These are phyloP conservation scores for Aurifilum marmelostoma DNA, from an alignment of 2,329 filamentous ascomycete genomes.

Conservation along the genomic window DNA sequence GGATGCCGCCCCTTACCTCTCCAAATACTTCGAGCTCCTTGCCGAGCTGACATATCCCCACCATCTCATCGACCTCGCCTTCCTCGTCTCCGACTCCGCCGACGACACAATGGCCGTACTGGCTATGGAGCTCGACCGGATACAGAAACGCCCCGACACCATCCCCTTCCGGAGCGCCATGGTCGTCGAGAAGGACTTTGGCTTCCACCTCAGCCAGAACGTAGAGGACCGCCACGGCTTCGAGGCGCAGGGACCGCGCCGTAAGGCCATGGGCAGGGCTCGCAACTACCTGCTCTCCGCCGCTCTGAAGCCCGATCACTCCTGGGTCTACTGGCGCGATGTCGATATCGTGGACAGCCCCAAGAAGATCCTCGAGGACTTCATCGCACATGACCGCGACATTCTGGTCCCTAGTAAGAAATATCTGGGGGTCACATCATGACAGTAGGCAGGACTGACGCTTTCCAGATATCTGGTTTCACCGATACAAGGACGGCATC, in stretches of 20 bases:
- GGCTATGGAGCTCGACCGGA: constrained; percentile 80
- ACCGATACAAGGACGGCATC: constrained; percentile 76
- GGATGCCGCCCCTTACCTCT: constrained; percentile 80
- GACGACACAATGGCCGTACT: constrained; percentile 93
- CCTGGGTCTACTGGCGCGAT: constrained; percentile 98
- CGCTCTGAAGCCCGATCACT: constrained; percentile 88
- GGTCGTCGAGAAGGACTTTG: constrained; percentile 92
- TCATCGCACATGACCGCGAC: constrained; percentile 91
- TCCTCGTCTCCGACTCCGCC: constrained; percentile 87
- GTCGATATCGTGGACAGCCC: constrained; percentile 95
- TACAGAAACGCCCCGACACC: constrained; percentile 80
- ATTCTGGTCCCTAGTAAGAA: constrained; percentile 90
- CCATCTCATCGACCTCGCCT: constrained; percentile 90
- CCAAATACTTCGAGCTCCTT: constrained; percentile 92
- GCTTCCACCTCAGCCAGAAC: constrained; percentile 71
- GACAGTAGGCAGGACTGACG: constrained; percentile 34
- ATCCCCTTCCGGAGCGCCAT: constrained; percentile 83
- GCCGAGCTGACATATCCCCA: constrained; percentile 91
- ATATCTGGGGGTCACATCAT: not conserved
- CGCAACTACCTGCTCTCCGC: constrained; percentile 88
- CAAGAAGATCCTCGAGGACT: constrained; percentile 86
- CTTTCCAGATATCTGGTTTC: constrained; percentile 88
- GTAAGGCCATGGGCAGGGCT: constrained; percentile 87
- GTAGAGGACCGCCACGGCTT: constrained; percentile 86
- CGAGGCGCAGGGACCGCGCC: constrained; percentile 82